These are phyloP conservation scores for Gossypium thurberi DNA, from an alignment of 345 rosid genomes.

Conservation along the genomic window DNA sequence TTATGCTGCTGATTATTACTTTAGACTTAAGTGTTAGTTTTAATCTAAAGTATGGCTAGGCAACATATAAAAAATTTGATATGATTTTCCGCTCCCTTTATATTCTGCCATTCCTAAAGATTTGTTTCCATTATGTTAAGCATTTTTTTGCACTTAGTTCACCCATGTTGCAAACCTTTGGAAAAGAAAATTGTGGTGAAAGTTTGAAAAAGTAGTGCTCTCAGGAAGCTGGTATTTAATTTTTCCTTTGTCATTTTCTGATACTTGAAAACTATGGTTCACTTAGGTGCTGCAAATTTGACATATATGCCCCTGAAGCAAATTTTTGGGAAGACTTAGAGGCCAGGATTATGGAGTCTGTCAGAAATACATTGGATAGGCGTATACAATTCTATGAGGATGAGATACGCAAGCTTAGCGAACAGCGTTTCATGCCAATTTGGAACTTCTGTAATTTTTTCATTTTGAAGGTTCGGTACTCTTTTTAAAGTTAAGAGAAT, in stretches of 20 bases:
- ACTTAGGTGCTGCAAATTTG: constrained; percentile 90
- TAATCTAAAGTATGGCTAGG: not conserved
- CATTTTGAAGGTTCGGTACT: constrained; percentile 75
- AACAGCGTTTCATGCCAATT: constrained; percentile 85
- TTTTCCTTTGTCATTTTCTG: constrained; percentile 4
- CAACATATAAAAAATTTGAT: not conserved
- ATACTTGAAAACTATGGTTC: constrained; percentile 27
- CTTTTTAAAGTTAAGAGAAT: constrained; percentile 18
- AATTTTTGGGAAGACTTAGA: constrained; percentile 93
- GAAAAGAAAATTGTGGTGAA: not conserved
- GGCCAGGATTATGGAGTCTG: constrained; percentile 72
- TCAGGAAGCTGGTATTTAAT: not conserved
- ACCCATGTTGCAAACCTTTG: not conserved
- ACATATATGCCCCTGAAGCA: constrained; percentile 70
- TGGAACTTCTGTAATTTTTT: constrained; percentile 98
- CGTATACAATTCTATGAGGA: constrained; percentile 92
- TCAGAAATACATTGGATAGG: constrained; percentile 79
- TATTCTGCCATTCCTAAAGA: not conserved
- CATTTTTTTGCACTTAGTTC: not conserved
- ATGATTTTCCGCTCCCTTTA: not conserved
- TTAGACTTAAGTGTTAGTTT: constrained; percentile 1
- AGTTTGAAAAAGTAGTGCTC: not conserved
- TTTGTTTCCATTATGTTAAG: not conserved
- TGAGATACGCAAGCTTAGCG: constrained; percentile 91
- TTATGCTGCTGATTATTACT: not conserved